Evolutionary conservation across 2,329 filamentous ascomycete genomes (phyloP).

Genomic region (Neonectria faginata): DNA sequence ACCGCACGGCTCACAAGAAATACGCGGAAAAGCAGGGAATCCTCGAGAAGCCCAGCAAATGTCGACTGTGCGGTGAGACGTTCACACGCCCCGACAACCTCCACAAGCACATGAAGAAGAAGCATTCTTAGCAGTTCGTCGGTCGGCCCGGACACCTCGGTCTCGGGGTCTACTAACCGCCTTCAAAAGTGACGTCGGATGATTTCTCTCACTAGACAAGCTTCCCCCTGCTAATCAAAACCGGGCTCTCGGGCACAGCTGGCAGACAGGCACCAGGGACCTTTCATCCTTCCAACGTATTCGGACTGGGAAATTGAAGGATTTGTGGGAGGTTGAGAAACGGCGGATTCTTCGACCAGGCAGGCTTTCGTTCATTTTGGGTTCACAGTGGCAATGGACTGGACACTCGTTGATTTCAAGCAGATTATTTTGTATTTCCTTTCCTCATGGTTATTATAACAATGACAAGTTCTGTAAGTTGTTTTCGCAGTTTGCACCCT

Average conservation of each 20-base stretch:
- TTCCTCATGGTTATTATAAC: conserved; percentile 21
- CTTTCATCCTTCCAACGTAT: conserved; percentile 4
- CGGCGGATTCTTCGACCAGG: conserved; percentile 1
- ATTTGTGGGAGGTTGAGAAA: background rate
- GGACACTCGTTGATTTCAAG: conserved; percentile 15
- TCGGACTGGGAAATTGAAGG: conserved; percentile 14
- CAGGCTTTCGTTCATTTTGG: background rate
- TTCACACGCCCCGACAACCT: conserved; percentile 40
- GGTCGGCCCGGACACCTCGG: background rate
- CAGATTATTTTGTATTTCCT: conserved; percentile 26
- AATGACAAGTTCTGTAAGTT: conserved; percentile 34
- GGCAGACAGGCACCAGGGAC: background rate
- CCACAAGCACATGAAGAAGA: conserved; percentile 36
- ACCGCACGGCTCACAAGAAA: conserved; percentile 28
- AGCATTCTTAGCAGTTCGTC: conserved; percentile 11
- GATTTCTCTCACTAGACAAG: conserved; percentile 27
- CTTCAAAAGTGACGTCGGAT: conserved; percentile 17
- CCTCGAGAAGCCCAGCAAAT: conserved; percentile 1
- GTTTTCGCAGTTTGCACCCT: conserved; percentile 22
- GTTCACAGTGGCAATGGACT: background rate
- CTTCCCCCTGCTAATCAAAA: conserved; percentile 16
- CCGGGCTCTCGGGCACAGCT: conserved; percentile 1
- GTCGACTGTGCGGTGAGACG: conserved; percentile 20
- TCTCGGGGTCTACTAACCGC: conserved; percentile 6
- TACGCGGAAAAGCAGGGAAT: conserved; percentile 30